Evolutionary conservation across 192 early-diverging fungal species (phyloP).

Genomic region (Dimargaris verticillata): DNA sequence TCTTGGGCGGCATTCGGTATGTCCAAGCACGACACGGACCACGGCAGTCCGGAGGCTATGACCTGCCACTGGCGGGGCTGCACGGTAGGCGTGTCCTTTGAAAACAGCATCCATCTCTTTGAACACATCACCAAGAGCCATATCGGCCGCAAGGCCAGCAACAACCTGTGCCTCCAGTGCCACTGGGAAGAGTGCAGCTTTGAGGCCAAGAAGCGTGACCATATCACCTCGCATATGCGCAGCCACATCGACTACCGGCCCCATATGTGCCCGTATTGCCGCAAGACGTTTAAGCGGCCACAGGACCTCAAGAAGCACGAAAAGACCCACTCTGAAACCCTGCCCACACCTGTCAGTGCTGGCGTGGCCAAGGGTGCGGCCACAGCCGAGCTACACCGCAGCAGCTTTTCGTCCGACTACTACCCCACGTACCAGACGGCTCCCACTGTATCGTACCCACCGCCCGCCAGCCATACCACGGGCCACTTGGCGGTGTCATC

Average conservation of each 20-base stretch:
- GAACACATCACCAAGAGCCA: constrained; percentile 74
- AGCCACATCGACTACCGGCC: constrained; percentile 89
- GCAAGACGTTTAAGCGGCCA: constrained; percentile 80
- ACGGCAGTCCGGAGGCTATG: not conserved
- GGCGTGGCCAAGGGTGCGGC: not conserved
- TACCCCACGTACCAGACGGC: not conserved
- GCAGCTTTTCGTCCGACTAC: not conserved
- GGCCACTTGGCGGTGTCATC: not conserved
- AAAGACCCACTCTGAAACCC: constrained; percentile 46
- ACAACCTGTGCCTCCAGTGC: constrained; percentile 77
- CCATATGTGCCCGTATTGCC: constrained; percentile 63
- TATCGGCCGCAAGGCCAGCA: constrained; percentile 74
- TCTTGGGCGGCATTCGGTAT: not conserved
- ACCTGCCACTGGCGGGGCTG: constrained; percentile 19
- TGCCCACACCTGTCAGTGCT: constrained; percentile 10
- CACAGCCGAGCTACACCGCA: not conserved
- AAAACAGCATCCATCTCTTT: constrained; percentile 71
- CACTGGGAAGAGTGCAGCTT: constrained; percentile 70
- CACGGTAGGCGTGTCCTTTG: constrained; percentile 29
- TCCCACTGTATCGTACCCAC: not conserved
- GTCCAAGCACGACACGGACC: not conserved
- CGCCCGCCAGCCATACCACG: not conserved
- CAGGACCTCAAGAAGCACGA: constrained; percentile 94
- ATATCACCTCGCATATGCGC: constrained; percentile 91
- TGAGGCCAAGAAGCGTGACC: constrained; percentile 72